Evolutionary conservation across 805 yeast species (phyloP).

Genomic region (Yamadazyma sp.): DNA sequence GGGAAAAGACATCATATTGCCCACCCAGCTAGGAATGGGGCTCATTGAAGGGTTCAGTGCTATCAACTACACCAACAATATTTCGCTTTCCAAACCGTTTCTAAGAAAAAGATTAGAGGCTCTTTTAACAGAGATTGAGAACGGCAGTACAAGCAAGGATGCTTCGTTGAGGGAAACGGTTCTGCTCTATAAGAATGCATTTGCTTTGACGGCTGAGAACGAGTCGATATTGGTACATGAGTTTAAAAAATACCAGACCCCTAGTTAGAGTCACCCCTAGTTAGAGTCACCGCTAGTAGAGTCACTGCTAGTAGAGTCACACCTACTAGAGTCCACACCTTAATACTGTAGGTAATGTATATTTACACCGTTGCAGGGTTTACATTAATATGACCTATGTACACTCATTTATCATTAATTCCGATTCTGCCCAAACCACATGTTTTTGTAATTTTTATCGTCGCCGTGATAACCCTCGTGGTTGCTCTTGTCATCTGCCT

Average conservation of each 20-base stretch:
- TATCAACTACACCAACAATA: constrained; percentile 61
- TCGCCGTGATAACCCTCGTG: constrained; percentile 2
- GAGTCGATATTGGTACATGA: constrained; percentile 24
- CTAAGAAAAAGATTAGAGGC: constrained; percentile 74
- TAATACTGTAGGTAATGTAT: no score
- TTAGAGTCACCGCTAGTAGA: no score
- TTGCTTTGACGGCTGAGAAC: constrained; percentile 45
- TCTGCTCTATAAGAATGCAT: constrained; percentile 59
- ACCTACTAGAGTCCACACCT: no score
- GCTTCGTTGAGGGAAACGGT: constrained; percentile 58
- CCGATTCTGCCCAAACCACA: constrained; percentile 41
- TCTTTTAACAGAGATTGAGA: constrained; percentile 63
- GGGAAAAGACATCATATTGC: constrained; percentile 53
- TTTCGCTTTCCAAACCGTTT: constrained; percentile 78
- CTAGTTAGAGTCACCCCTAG: background rate
- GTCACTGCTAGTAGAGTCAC: no score
- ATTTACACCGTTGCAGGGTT: no score
- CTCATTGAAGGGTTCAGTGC: constrained; percentile 84
- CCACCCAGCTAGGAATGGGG: constrained; percentile 82
- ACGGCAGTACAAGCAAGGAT: constrained; percentile 54
- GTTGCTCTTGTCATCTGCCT: constrained; percentile 13
- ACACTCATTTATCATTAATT: constrained; percentile 1
- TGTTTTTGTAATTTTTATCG: constrained; percentile 19
- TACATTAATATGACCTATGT: no score
- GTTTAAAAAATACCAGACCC: constrained; percentile 12